Base-by-base conservation (phyloP, 768 basidiomycete species). In the Ramaria sp. region DNA sequence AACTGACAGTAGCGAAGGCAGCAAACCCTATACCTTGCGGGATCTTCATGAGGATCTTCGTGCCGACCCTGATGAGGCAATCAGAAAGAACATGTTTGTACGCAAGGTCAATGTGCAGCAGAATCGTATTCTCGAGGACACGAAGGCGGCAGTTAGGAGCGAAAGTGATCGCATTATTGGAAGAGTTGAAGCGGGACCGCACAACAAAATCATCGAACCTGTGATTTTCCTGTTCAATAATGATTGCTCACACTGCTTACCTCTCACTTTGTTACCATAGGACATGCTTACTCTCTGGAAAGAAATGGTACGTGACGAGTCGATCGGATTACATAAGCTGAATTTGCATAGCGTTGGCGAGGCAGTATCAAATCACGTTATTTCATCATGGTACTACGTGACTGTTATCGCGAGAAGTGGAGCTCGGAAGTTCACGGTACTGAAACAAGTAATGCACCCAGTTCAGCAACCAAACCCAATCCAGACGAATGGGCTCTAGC, bases 31-130 rank as follows among this genome's bases (percentile, higher is more conserved):
- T 27, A 17, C n/a, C 17, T 39, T 59, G 7, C 30, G 59, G 3
- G 69, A 71, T 13, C 48, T 71, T 46, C 37, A 61, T 53, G 63
- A 68, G 53, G 63, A 65, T 47, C 39, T 59, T 12, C 31, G 47
- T 12, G 27, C 7, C 2, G 54, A 51, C 22, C 56, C 65, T 61
- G 51, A 69, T n/a, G 47, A 59, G 2, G 65, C 70, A 0, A 67
- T 79, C 31, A 59, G 57, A 9, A 64, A 66, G 46, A 77, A 80
- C 58, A 64, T 75, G 61, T 81, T 79, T 56, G 73, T 77, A 50
- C 65, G 70, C 42, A 79, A 79, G 59, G 4, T 51, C 7, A 15
- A 51, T 4, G 69, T 77, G 57, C 75, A 76, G 63, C 71, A 69
- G 53, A 71, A 71, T 53, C 74, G 73, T 58, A 60, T 71, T 19